Evolutionary conservation across 208 protist species (phyloP).

Genomic region (Herpetomonas samuelpessoai): DNA sequence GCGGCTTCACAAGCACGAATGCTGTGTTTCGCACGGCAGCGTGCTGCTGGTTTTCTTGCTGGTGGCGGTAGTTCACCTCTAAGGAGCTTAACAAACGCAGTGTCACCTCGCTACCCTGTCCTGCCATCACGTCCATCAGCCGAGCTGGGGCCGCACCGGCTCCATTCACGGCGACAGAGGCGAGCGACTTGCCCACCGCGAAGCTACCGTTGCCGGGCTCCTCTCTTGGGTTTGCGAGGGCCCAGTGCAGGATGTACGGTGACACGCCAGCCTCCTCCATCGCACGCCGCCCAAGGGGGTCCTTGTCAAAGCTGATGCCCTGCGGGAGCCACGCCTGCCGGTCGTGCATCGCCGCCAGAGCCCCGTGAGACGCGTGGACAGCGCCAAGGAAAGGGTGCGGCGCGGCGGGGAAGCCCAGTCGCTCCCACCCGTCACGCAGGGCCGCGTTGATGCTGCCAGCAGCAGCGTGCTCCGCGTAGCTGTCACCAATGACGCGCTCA

Average conservation of each 20-base stretch:
- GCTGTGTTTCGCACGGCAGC: slow-evolving; percentile 36
- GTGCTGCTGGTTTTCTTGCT: not conserved
- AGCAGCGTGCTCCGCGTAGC: slow-evolving; percentile 31
- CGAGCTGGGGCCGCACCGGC: not conserved
- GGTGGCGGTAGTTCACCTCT: slow-evolving; percentile 13
- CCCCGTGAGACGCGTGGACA: not conserved
- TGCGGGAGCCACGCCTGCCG: not conserved
- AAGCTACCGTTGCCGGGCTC: slow-evolving; percentile 10
- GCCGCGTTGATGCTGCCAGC: slow-evolving; percentile 37
- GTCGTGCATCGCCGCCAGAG: slow-evolving; percentile 1
- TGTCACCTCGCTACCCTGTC: slow-evolving; percentile 8
- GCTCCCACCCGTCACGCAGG: slow-evolving; percentile 37
- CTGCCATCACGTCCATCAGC: slow-evolving; percentile 20
- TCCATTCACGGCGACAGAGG: not conserved
- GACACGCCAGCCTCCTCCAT: slow-evolving; percentile 5
- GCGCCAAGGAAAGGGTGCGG: slow-evolving; percentile 11
- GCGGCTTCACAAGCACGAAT: slow-evolving; percentile 68
- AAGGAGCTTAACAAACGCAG: slow-evolving; percentile 16
- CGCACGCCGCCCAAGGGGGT: slow-evolving; percentile 10
- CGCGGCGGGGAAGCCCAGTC: slow-evolving; percentile 31
- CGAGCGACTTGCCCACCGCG: not conserved
- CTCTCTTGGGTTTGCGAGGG: slow-evolving; percentile 4
- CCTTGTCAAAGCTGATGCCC: slow-evolving; percentile 9
- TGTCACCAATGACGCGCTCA: slow-evolving; percentile 48
- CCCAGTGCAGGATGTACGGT: slow-evolving; percentile 9